phyloP scores from a whole-genome alignment of 1,139 yeast genomes.

The Zygosaccharomyces sapae region DNA sequence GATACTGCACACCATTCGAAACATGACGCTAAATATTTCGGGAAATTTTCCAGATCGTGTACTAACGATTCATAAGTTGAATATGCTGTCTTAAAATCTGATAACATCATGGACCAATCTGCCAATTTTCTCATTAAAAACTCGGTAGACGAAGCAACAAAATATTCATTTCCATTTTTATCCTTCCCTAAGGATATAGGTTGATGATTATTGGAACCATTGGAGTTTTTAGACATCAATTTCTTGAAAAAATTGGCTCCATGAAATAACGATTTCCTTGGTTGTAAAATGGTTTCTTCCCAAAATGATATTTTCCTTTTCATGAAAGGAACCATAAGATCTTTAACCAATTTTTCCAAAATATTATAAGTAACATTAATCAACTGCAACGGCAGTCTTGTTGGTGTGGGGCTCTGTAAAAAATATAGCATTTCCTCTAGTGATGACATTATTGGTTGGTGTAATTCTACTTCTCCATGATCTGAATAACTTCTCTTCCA shows the following conservation, averaged over 20 bases:
- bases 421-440: constrained; percentile 70
- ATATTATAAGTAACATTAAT: constrained; percentile 30
- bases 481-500: constrained; percentile 26
- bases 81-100: constrained; percentile 83
- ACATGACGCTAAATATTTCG: constrained; percentile 65
- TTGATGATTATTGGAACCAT: constrained; percentile 40
- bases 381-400: constrained; percentile 21
- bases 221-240: constrained; percentile 36
- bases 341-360: constrained; percentile 25
- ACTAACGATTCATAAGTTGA: constrained; percentile 77
- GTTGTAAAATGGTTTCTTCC: constrained; percentile 77
- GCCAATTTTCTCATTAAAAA: constrained; percentile 77
- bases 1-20: constrained; percentile 86
- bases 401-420: constrained; percentile 50
- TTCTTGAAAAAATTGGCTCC: constrained; percentile 32
- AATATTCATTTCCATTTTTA: constrained; percentile 25
- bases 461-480: constrained; percentile 25
- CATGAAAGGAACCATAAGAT: constrained; percentile 35
- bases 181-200: constrained; percentile 39
- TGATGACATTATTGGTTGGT: constrained; percentile 43
- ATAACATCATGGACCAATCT: constrained; percentile 85
- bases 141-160: constrained; percentile 52
- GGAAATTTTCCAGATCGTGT: constrained; percentile 56
- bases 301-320: constrained; percentile 60
- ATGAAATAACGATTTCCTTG: constrained; percentile 49